Conservation (phyloP, 768 basidiomycete genomes). For the Auricularia sp. region DNA sequence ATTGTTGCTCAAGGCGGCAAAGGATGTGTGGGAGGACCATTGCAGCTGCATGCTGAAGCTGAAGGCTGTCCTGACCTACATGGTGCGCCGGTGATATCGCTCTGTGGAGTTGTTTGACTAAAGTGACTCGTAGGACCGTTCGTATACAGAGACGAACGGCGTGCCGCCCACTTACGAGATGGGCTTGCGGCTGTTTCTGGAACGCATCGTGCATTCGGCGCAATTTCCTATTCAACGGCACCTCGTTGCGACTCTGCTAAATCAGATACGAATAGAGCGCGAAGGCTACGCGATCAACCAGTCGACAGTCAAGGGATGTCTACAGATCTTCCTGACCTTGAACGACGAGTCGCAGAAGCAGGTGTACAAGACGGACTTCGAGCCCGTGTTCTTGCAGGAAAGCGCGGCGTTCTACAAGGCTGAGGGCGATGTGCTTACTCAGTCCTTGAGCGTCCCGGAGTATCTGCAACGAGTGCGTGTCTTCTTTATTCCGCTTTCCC, state of each 20-base stretch:
- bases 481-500: neutral
- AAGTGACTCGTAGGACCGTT: slow-evolving; percentile 60
- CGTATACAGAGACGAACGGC: slow-evolving; percentile 62
- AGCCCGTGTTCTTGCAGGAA: slow-evolving; percentile 68
- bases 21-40: slow-evolving; percentile 90
- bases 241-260: slow-evolving; percentile 69
- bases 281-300: slow-evolving; percentile 85
- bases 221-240: slow-evolving; percentile 73
- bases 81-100: slow-evolving; percentile 49
- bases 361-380: slow-evolving; percentile 76
- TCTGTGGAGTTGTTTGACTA: neutral
- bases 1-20: slow-evolving; percentile 68
- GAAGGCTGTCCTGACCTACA: slow-evolving; percentile 86
- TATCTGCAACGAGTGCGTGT: slow-evolving; percentile 66
- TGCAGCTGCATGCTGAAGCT: slow-evolving; percentile 78
- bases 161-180: slow-evolving; percentile 75
- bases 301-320: slow-evolving; percentile 81
- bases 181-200: slow-evolving; percentile 73
- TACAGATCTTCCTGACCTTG: slow-evolving; percentile 73
- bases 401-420: slow-evolving; percentile 69
- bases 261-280: slow-evolving; percentile 82
- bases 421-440: slow-evolving; percentile 62
- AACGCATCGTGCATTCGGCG: slow-evolving; percentile 49
- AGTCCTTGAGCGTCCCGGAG: slow-evolving; percentile 67
- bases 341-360: slow-evolving; percentile 37